Base-by-base conservation (phyloP, 2,329 filamentous ascomycete genomes). In the Xylariaceae sp. region DNA sequence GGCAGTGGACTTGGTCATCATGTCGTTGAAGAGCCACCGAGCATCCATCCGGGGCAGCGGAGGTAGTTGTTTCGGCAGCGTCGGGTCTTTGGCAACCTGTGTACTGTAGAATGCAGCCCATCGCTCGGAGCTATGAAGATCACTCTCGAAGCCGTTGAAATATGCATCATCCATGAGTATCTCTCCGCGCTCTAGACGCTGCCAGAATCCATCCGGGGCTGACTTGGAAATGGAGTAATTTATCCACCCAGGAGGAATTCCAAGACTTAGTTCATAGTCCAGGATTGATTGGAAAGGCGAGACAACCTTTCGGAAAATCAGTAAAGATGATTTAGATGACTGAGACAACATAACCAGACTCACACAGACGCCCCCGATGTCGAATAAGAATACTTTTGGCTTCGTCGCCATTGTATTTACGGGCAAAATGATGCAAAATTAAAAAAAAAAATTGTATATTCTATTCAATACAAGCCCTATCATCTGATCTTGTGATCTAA, bases 321-420 rank as follows among this genome's bases (percentile, higher is more conserved):
- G 6, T 10, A 17, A 35, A 25, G 16, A n/a, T 16, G 27, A 8
- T 32, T 14, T 32, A 32, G 5, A 4, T 14, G 12, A 32, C 16
- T 32, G 27, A 17, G 5, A 36, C 19, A 17, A 17, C 5, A 20
- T 36, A 5, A n/a, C n/a, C n/a, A n/a, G n/a, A 82, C 88, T 75
- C 85, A 95, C 92, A 76, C 89, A 94, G 57, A 98, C 93, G 51
- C 93, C 93, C 32, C 93, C 93, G 56, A 98, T 93, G 68, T 98
- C 93, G 66, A 97, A 97, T 19, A 98, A 74, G 23, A 94, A 71
- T 44, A 88, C 87, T 57, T 86, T 86, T 22, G 87, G 86, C n/a
- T n/a, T n/a, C n/a, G n/a, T n/a, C n/a, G n/a, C n/a, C n/a, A n/a
- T n/a, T n/a, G n/a, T n/a, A n/a, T n/a, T n/a, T n/a, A n/a, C n/a